Conservation (phyloP, 495 filamentous ascomycete species). For the Aspergillus carlsbadensis region DNA sequence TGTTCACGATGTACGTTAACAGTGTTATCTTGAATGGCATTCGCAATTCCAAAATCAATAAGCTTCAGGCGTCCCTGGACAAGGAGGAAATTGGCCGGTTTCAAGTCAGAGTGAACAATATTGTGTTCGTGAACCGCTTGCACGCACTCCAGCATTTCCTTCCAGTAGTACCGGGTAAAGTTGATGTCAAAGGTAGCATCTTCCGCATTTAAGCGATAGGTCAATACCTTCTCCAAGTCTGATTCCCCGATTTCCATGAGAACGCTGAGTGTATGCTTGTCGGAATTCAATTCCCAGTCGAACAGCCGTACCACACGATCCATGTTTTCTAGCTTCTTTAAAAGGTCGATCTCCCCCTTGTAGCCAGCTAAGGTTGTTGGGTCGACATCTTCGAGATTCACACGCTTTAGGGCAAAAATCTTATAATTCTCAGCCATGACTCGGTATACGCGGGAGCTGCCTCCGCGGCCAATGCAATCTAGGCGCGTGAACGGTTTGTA, state of each 20-base stretch:
- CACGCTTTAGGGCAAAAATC: slow-evolving; percentile 89
- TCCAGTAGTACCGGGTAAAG: slow-evolving; percentile 97
- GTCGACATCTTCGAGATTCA: slow-evolving; percentile 87
- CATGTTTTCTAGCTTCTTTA: slow-evolving; percentile 76
- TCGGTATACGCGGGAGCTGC: slow-evolving; percentile 89
- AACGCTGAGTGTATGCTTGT: slow-evolving; percentile 81
- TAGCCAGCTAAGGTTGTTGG: slow-evolving; percentile 80
- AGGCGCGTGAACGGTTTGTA: slow-evolving; percentile 86
- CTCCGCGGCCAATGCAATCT: slow-evolving; percentile 87
- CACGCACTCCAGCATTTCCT: slow-evolving; percentile 97
- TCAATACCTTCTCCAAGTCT: slow-evolving; percentile 87
- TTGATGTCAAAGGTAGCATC: slow-evolving; percentile 76
- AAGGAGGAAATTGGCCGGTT: slow-evolving; percentile 93
- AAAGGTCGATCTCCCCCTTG: slow-evolving; percentile 94
- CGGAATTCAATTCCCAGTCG: slow-evolving; percentile 89
- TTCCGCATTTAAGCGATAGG: slow-evolving; percentile 67
- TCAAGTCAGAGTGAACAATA: slow-evolving; percentile 94
- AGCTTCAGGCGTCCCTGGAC: slow-evolving; percentile 80
- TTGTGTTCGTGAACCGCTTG: slow-evolving; percentile 82
- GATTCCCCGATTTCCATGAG: slow-evolving; percentile 98
- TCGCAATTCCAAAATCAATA: slow-evolving; percentile 96
- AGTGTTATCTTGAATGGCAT: slow-evolving; percentile 93
- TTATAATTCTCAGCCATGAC: slow-evolving; percentile 97
- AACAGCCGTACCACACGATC: slow-evolving; percentile 87
- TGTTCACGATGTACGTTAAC: slow-evolving; percentile 96